Percentiles rank a stretch among this genome's conserved stretches.
phyloP scores from a whole-genome alignment of 257 asterid species.

The Solanum clarkiae region DNA sequence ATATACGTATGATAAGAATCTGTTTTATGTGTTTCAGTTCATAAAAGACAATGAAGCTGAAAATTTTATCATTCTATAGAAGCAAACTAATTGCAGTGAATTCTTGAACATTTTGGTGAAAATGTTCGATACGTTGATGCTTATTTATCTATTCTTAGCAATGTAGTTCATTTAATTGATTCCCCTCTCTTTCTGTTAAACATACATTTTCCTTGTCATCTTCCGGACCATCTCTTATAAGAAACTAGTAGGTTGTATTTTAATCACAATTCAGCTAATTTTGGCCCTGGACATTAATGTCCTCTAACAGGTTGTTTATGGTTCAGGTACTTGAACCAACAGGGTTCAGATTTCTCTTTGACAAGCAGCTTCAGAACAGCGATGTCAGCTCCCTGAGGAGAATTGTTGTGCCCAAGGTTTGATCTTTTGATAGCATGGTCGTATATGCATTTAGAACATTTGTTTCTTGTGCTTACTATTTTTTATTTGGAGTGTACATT shows the following conservation, averaged over 20 bases:
- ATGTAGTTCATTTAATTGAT: background rate
- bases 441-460: background rate
- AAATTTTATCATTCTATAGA: background rate
- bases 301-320: background rate
- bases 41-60: background rate
- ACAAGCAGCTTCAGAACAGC: conserved; percentile 35
- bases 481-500: background rate
- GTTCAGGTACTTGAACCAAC: conserved; percentile 19
- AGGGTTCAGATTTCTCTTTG: conserved; percentile 25
- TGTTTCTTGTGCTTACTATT: background rate
- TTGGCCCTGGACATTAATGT: background rate
- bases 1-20: background rate
- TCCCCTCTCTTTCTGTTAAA: background rate
- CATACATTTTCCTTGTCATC: background rate
- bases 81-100: background rate
- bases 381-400: conserved; percentile 34
- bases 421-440: background rate
- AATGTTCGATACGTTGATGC: background rate
- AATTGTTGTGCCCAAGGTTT: conserved; percentile 36
- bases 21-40: background rate
- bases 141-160: background rate
- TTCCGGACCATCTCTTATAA: background rate
- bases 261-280: background rate
- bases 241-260: background rate
- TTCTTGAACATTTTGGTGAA: background rate